These are phyloP conservation scores for Diaporthe destruens DNA, from an alignment of 2,329 filamentous ascomycete species.

Conservation along the genomic window DNA sequence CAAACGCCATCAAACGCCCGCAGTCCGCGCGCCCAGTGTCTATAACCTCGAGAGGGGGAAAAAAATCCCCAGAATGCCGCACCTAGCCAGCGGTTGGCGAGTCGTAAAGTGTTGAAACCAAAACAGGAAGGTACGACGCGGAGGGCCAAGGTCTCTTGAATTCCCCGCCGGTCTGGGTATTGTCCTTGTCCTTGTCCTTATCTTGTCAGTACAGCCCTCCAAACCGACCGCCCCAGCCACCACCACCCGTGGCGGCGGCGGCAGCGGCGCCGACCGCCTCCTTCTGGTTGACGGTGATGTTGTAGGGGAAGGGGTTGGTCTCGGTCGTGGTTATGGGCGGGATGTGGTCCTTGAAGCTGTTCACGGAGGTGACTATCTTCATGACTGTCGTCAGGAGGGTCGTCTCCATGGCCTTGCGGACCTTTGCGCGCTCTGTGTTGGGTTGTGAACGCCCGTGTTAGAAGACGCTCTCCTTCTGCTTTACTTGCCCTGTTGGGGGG, in stretches of 20 bases:
- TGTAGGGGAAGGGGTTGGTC: conserved; percentile 93
- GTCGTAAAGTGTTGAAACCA: background rate
- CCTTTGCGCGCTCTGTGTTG: conserved; percentile 81
- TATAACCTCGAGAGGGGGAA: no score
- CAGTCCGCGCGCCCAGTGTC: background rate
- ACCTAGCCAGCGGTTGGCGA: background rate
- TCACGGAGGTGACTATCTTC: conserved; percentile 90
- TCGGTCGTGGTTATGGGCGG: conserved; percentile 95
- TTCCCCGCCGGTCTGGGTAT: no score
- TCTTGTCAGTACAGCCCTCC: conserved; percentile 34
- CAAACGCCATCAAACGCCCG: conserved; percentile 23
- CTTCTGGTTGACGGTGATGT: conserved; percentile 89
- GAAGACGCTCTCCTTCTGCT: background rate
- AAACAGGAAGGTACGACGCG: background rate
- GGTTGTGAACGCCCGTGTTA: background rate
- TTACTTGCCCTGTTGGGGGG: no score
- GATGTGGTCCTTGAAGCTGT: conserved; percentile 93
- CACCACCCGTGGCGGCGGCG: background rate
- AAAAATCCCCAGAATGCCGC: no score
- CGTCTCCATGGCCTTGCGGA: conserved; percentile 90
- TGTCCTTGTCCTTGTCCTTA: no score
- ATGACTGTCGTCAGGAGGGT: conserved; percentile 88
- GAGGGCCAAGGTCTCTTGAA: background rate
- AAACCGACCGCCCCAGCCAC: conserved; percentile 37
- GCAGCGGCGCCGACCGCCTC: conserved; percentile 50